Evolutionary conservation across 768 basidiomycete genomes (phyloP).

Genomic region (Suillus weaverae): DNA sequence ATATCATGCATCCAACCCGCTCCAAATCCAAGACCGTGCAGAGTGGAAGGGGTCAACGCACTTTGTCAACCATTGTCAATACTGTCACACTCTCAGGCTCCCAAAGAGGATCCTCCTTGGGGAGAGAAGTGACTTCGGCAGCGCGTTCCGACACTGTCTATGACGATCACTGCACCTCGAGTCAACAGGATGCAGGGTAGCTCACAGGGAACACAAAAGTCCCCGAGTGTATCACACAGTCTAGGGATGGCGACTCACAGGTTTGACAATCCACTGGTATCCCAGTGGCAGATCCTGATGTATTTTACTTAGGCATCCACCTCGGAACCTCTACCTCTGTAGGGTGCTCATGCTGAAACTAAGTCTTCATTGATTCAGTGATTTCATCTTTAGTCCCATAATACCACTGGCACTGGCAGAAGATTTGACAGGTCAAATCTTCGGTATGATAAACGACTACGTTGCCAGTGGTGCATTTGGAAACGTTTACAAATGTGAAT

Average conservation of each 20-base stretch:
- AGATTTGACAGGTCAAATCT: constrained; percentile 1
- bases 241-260: not conserved
- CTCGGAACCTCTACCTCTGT: not conserved
- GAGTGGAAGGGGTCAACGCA: not conserved
- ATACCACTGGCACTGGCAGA: not conserved
- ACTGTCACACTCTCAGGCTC: not conserved
- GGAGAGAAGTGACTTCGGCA: not conserved
- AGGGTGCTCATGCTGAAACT: not conserved
- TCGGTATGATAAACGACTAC: not conserved
- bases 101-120: not conserved
- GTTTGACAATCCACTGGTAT: not conserved
- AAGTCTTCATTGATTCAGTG: not conserved
- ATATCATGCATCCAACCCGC: not conserved
- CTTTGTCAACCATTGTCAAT: not conserved
- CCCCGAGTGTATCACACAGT: not conserved
- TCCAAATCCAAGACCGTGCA: not conserved
- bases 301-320: not conserved
- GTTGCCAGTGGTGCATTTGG: not conserved
- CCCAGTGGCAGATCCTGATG: not conserved
- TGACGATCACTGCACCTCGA: not conserved
- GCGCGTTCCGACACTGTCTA: not conserved
- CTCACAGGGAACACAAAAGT: no score
- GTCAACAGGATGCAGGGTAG: not conserved
- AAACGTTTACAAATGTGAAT: not conserved
- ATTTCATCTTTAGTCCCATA: not conserved